Percentiles rank a stretch among this genome's conserved stretches.
phyloP scores from a whole-genome alignment of 306 rosid genomes.

The Cyamopsis tetragonoloba region DNA sequence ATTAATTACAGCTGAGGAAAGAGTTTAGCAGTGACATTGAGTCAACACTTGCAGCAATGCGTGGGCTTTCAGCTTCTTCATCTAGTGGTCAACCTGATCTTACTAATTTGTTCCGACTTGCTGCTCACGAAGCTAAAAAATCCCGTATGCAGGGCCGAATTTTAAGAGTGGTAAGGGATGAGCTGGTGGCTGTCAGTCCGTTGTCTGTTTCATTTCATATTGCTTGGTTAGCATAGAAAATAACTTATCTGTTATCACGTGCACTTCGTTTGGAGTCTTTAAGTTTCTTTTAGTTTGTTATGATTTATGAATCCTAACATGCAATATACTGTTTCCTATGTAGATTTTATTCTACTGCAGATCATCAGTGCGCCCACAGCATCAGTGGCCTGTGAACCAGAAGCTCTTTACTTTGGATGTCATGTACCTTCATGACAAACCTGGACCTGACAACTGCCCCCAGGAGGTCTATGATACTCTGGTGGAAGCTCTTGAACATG shows the following conservation, averaged over 20 bases:
- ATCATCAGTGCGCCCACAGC: conserved; percentile 61
- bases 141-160: conserved; percentile 66
- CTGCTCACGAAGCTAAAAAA: conserved; percentile 82
- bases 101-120: conserved; percentile 66
- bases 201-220: not conserved
- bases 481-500: conserved; percentile 84
- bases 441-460: conserved; percentile 93
- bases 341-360: conserved; percentile 91
- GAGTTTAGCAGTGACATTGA: conserved; percentile 79
- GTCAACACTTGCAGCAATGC: conserved; percentile 55
- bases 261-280: not conserved
- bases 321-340: conserved; percentile 18
- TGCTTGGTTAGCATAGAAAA: conserved; percentile 3
- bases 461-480: conserved; percentile 82
- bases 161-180: conserved; percentile 70
- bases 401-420: conserved; percentile 85
- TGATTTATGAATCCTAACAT: conserved; percentile 30
- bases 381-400: conserved; percentile 78
- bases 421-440: conserved; percentile 92
- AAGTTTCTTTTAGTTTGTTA: not conserved
- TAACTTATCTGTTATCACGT: not conserved
- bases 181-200: not conserved
- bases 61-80: conserved; percentile 50
- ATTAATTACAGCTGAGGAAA: conserved; percentile 54
- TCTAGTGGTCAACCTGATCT: conserved; percentile 71